Base-by-base conservation (phyloP, 2,329 filamentous ascomycete genomes). In the Magnaporthiopsis rhizophila region DNA sequence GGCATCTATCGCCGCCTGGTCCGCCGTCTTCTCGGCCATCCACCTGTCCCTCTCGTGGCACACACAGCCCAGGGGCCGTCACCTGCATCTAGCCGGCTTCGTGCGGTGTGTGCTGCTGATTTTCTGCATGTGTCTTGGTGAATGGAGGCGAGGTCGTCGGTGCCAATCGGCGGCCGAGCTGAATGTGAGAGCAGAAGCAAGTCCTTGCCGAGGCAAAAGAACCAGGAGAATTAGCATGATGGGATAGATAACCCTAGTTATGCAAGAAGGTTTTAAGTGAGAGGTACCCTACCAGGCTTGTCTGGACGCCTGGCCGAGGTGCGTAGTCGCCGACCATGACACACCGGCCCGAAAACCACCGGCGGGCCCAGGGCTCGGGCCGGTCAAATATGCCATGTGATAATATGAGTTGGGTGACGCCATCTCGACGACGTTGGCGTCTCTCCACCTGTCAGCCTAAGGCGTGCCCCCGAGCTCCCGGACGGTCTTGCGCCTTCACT, bases 361-460 rank as follows among this genome's bases (percentile, higher is more conserved):
- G 45, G 13, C 24, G 24, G 18, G 28, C 7, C 8, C 32, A 15
- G 4, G 58, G 45, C 26, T 36, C 61, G 2, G 61, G 61, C 21
- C 61, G n/a, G 61, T 62, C 61, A 15, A 57, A 62, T 32, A 62
- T 62, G 21, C 61, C 61, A 18, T 58, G n/a, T n/a, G n/a, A 62
- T 5, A 5, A 30, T 30, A 30, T 30, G 28, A n/a, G n/a, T n/a
- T n/a, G n/a, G n/a, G n/a, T n/a, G n/a, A n/a, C 3, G 53, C 45
- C 61, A 62, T 62, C 32, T 62, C 45, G 24, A 26, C 38, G 3
- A 62, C 45, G 13, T 21, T 3, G 5, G 28, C 28, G 28, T 30
- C 38, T 21, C 50, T 50, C 61, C 61, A 58, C 13, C 26, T 24
- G 13, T 34, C 38, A 18, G 30, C 26, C 3, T 32, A 26, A 8